These are phyloP conservation scores for Tylopilus balloui DNA, from an alignment of 768 basidiomycete species.

Conservation along the genomic window DNA sequence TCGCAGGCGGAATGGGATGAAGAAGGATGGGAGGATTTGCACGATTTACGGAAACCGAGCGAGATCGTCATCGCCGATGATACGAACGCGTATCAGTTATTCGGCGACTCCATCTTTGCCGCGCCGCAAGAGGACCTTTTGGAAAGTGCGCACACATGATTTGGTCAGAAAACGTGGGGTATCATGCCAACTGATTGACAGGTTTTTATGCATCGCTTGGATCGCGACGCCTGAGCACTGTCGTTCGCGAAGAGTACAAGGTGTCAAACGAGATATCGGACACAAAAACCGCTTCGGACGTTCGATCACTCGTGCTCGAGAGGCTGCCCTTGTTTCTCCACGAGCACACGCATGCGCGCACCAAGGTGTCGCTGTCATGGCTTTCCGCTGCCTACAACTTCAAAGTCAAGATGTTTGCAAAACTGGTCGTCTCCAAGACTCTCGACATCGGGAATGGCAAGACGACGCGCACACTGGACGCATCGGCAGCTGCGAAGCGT, in stretches of 20 bases:
- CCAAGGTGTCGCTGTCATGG: neutral
- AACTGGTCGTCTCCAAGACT: neutral
- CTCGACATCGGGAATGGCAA: neutral
- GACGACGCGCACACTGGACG: neutral
- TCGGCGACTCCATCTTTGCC: neutral
- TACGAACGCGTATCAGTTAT: neutral
- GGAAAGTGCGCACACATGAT: neutral
- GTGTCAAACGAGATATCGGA: neutral
- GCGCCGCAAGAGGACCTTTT: slow-evolving; percentile 2
- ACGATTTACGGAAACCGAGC: neutral
- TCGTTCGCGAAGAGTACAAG: neutral
- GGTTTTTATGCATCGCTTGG: neutral
- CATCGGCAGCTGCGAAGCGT: neutral
- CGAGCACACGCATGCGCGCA: neutral
- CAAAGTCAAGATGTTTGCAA: neutral
- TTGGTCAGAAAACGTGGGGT: neutral
- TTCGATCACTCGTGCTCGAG: neutral
- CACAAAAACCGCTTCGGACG: neutral
- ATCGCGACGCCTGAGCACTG: neutral
- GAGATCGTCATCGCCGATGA: slow-evolving; percentile 4
- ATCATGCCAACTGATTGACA: neutral
- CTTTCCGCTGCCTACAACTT: neutral
- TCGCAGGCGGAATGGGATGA: slow-evolving; percentile 42
- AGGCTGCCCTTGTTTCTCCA: neutral
- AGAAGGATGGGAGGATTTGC: slow-evolving; percentile 63